Conservation (phyloP, 345 rosid species). For the Brassica carinata region DNA sequence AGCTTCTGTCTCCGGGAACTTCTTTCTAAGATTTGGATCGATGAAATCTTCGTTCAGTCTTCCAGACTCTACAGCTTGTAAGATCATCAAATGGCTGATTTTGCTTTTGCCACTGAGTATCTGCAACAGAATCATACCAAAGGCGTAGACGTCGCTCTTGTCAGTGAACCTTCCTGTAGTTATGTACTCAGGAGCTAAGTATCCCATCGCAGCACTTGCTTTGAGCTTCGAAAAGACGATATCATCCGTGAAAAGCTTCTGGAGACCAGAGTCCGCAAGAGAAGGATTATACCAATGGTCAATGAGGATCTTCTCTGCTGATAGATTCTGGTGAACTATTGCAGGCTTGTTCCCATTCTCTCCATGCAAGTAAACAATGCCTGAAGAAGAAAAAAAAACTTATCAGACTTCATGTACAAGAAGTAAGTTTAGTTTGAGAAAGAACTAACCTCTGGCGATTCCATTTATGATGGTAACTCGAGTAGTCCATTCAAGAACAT, state of each 20-base stretch:
- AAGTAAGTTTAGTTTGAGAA: neutral
- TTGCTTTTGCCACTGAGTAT: slow-evolving; percentile 73
- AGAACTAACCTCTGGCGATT: slow-evolving; percentile 75
- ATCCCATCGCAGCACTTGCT: slow-evolving; percentile 98
- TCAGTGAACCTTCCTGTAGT: slow-evolving; percentile 90
- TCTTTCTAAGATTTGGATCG: slow-evolving; percentile 68
- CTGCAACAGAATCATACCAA: slow-evolving; percentile 80
- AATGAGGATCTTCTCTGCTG: slow-evolving; percentile 80
- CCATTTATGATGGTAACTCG: slow-evolving; percentile 79
- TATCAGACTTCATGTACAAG: neutral
- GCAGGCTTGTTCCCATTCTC: slow-evolving; percentile 61
- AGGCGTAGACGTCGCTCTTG: slow-evolving; percentile 85
- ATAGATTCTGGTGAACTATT: slow-evolving; percentile 79
- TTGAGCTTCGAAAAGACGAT: slow-evolving; percentile 85
- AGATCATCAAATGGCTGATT: slow-evolving; percentile 47
- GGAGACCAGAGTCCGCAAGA: slow-evolving; percentile 84
- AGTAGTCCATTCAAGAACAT: slow-evolving; percentile 82
- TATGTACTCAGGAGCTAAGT: slow-evolving; percentile 93
- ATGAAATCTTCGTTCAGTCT: slow-evolving; percentile 54
- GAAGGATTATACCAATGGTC: slow-evolving; percentile 70
- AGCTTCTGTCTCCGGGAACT: slow-evolving; percentile 61
- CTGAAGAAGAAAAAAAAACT: slow-evolving; percentile 44
- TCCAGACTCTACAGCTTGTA: slow-evolving; percentile 60
- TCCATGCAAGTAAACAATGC: slow-evolving; percentile 73
- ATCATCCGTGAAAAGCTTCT: slow-evolving; percentile 87